Evolutionary conservation across 2,329 filamentous ascomycete genomes (phyloP), one percentile per base, ranked within the genome.

Genomic region (Tympanopsis confertula): DNA sequence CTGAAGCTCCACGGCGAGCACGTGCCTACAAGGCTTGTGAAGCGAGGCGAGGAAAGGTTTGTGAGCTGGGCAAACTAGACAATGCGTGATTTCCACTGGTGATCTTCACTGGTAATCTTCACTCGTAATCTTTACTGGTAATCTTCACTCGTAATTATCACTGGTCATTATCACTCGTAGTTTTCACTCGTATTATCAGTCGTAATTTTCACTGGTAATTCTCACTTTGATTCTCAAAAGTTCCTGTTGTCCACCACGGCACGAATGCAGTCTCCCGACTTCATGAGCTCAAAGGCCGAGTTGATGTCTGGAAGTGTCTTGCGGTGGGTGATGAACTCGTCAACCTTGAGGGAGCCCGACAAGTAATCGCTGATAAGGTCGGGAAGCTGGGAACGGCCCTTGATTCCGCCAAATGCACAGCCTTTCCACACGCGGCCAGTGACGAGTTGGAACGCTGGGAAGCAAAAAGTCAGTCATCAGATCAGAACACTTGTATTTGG

Each of bases 361-460:
- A 82, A 64, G 59, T 85, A 86, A 55, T 85, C 80, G 42, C 76
- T 65, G 12, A 86, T 78, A 36, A 86, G 68, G 42, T 66, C 73
- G 17, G 78, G 78, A 20, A 86, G 70, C 56, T 86, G 81, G 4
- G 72, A 70, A 49, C 81, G 78, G 46, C 81, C 81, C 61, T 85
- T 85, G 62, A 86, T 82, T 43, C 80, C 81, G 43, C 80, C 80
- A 49, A 85, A 86, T 12, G 80, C 80, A 54, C 80, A 85, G 38
- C 80, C 81, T 59, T 78, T 82, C 80, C 80, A 86, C 38, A 82
- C 75, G 54, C 80, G 78, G 39, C 80, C 80, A 35, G 80, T 86
- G 47, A 86, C 81, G 42, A 86, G 71, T 66, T 86, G 80, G 70
- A 86, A 85, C 55, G 80, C 78, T 82, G 47, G n/a, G n/a, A n/a